Percentiles rank a stretch among this genome's conserved stretches.
Conservation (phyloP, 495 filamentous ascomycete genomes). For the Aspergillus biplanus region DNA sequence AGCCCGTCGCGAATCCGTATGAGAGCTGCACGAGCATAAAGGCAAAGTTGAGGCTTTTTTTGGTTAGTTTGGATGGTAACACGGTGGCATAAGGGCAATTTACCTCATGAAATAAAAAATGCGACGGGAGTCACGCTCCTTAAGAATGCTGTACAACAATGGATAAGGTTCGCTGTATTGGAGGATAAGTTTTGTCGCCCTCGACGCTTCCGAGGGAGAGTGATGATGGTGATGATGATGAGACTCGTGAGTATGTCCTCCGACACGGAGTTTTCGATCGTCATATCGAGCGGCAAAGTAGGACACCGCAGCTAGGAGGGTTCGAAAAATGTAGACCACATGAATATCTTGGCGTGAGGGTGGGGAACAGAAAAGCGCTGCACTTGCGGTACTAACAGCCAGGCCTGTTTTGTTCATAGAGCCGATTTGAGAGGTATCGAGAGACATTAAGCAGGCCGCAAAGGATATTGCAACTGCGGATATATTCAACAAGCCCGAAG, state of each 20-base stretch:
- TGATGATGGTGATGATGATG: constrained; percentile 52
- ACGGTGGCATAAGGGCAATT: constrained; percentile 26
- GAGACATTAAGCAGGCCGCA: constrained; percentile 34
- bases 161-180: constrained; percentile 68
- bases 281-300: constrained; percentile 46
- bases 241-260: constrained; percentile 44
- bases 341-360: constrained; percentile 37
- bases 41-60: constrained; percentile 77
- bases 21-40: constrained; percentile 96
- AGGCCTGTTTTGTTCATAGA: constrained; percentile 43
- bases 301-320: constrained; percentile 34
- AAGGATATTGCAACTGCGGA: constrained; percentile 33
- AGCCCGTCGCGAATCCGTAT: constrained; percentile 91
- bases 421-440: constrained; percentile 30
- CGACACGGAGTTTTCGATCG: constrained; percentile 34
- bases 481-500: constrained; percentile 32
- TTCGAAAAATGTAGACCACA: constrained; percentile 36
- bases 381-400: constrained; percentile 32
- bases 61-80: constrained; percentile 18
- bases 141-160: constrained; percentile 79
- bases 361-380: constrained; percentile 40
- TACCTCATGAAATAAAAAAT: constrained; percentile 98
- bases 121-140: constrained; percentile 89
- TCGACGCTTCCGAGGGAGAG: constrained; percentile 46
- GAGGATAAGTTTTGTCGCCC: constrained; percentile 67